Percentiles rank a stretch among this genome's conserved stretches.
These are phyloP conservation scores for Botrytis medusae DNA, from an alignment of 2,329 filamentous ascomycete genomes.

Conservation along the genomic window DNA sequence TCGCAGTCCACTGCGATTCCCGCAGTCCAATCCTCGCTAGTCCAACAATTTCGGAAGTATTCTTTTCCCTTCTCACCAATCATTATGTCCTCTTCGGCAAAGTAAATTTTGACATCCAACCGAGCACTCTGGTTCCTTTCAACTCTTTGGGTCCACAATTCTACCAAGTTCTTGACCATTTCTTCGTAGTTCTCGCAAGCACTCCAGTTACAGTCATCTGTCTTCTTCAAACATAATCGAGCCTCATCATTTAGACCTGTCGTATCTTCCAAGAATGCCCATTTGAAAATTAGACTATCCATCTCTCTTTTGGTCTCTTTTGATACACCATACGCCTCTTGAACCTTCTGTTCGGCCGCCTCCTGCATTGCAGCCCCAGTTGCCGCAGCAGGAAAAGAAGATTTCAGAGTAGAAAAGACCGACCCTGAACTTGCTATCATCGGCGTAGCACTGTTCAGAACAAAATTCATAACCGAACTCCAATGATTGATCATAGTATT, in stretches of 20 bases:
- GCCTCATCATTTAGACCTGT: conserved; percentile 37
- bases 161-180: conserved; percentile 26
- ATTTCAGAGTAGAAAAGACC: conserved; percentile 20
- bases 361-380: conserved; percentile 1
- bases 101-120: conserved; percentile 33
- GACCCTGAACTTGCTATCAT: conserved; percentile 25
- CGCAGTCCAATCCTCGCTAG: conserved; percentile 33
- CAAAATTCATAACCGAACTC: conserved; percentile 38
- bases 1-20: conserved; percentile 41
- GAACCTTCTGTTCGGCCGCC: conserved; percentile 24
- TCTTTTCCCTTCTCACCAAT: conserved; percentile 44
- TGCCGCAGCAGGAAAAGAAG: conserved; percentile 20
- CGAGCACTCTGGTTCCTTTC: conserved; percentile 21
- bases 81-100: conserved; percentile 45
- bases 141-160: conserved; percentile 27
- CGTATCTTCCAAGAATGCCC: conserved; percentile 33
- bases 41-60: conserved; percentile 48
- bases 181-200: conserved; percentile 31
- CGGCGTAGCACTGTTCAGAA: conserved; percentile 39
- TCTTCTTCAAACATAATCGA: conserved; percentile 35
- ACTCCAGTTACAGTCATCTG: conserved; percentile 26
- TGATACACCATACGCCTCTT: conserved; percentile 28
- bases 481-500: conserved; percentile 38
- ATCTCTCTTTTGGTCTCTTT: conserved; percentile 26
- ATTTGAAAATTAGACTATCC: conserved; percentile 26